These are phyloP conservation scores for Aspergillus proliferans DNA, from an alignment of 2,329 filamentous ascomycete genomes.

Conservation along the genomic window DNA sequence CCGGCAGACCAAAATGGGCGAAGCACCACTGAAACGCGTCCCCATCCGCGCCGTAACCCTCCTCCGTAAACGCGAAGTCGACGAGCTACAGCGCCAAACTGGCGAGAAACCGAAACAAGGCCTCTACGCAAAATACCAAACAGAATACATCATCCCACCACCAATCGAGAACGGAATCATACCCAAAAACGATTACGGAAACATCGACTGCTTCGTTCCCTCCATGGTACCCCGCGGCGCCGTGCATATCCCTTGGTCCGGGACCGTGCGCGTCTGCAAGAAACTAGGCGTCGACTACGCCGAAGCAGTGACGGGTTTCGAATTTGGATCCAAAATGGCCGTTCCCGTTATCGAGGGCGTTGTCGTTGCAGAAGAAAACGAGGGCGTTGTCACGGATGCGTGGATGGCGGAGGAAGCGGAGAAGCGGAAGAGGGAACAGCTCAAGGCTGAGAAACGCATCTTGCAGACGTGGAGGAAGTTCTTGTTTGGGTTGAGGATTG, in stretches of 20 bases:
- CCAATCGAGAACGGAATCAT: constrained; percentile 80
- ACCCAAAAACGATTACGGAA: constrained; percentile 90
- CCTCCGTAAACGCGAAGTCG: constrained; percentile 79
- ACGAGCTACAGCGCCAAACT: constrained; percentile 71
- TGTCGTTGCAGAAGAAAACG: constrained; percentile 76
- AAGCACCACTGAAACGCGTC: constrained; percentile 74
- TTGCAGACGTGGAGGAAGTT: constrained; percentile 80
- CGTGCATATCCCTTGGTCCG: constrained; percentile 72
- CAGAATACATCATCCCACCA: constrained; percentile 88
- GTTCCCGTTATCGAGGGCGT: constrained; percentile 88
- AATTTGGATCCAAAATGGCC: constrained; percentile 90
- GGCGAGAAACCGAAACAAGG: constrained; percentile 83
- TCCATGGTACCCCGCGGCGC: constrained; percentile 88
- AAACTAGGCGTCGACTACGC: constrained; percentile 81
- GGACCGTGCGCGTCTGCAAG: constrained; percentile 73
- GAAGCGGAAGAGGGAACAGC: constrained; percentile 69
- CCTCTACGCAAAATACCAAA: constrained; percentile 76
- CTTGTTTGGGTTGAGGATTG: constrained; percentile 74
- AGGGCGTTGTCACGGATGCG: constrained; percentile 67
- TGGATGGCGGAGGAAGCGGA: constrained; percentile 73
- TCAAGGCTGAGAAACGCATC: constrained; percentile 69
- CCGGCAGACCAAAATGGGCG: constrained; percentile 63
- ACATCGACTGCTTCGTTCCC: constrained; percentile 90
- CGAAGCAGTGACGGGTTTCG: constrained; percentile 91
- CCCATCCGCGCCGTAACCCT: constrained; percentile 87